phyloP scores from a whole-genome alignment of 371 early-diverging fungal species.

The Choanephora cucurbitarum region DNA sequence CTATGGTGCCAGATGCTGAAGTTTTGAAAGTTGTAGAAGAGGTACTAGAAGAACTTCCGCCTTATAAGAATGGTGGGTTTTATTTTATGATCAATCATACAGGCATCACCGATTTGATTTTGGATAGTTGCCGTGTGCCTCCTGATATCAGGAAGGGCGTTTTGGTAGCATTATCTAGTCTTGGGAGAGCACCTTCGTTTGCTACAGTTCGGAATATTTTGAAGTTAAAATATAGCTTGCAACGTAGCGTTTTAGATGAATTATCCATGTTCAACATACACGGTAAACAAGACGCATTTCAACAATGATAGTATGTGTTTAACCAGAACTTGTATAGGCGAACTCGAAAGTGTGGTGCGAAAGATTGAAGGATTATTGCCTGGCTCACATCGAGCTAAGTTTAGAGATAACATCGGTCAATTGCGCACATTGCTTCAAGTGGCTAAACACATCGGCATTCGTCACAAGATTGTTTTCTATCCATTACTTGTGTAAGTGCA shows the following conservation, averaged over 20 bases:
- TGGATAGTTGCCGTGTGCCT: slow-evolving; percentile 66
- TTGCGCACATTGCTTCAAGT: slow-evolving; percentile 55
- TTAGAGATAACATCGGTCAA: slow-evolving; percentile 51
- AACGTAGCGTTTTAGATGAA: slow-evolving; percentile 63
- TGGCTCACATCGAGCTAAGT: slow-evolving; percentile 46
- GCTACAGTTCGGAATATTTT: slow-evolving; percentile 66
- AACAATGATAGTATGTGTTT: too few species aligned
- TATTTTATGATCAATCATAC: slow-evolving; percentile 62
- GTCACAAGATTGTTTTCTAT: slow-evolving; percentile 63
- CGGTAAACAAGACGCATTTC: slow-evolving; percentile 35
- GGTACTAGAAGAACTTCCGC: slow-evolving; percentile 77
- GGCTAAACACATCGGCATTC: slow-evolving; percentile 62
- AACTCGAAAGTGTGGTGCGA: slow-evolving; percentile 49
- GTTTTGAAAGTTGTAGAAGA: slow-evolving; percentile 86
- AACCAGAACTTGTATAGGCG: too few species aligned
- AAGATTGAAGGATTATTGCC: slow-evolving; percentile 64
- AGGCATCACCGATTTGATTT: slow-evolving; percentile 61
- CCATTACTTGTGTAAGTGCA: slow-evolving; percentile 68
- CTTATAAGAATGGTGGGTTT: slow-evolving; percentile 61
- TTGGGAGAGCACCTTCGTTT: slow-evolving; percentile 60
- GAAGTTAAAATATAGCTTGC: slow-evolving; percentile 59
- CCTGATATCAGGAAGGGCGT: slow-evolving; percentile 59
- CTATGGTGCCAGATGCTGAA: slow-evolving; percentile 89
- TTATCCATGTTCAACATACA: slow-evolving; percentile 65
- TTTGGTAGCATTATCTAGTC: slow-evolving; percentile 56